These are phyloP conservation scores for Trichoderma harzianum DNA, from an alignment of 2,329 filamentous ascomycete species.

Conservation along the genomic window DNA sequence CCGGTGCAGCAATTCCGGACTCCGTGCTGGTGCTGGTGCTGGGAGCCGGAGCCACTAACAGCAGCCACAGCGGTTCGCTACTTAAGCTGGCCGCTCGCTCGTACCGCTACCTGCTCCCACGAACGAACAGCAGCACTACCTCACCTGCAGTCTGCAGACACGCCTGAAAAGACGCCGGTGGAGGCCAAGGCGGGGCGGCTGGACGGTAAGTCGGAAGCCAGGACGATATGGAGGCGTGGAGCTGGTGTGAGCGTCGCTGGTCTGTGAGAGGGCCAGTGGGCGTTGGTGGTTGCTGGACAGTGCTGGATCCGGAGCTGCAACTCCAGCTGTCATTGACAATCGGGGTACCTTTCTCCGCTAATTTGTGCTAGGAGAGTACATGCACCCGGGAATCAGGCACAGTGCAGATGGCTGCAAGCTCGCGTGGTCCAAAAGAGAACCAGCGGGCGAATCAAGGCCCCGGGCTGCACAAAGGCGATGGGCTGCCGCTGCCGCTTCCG, in stretches of 20 bases:
- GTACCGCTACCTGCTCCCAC: neutral
- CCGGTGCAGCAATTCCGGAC: neutral
- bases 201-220: conserved; percentile 7
- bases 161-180: neutral
- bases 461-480: neutral
- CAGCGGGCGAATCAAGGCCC: neutral
- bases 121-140: neutral
- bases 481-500: neutral
- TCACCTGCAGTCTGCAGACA: neutral
- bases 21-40: neutral
- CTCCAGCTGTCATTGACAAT: neutral
- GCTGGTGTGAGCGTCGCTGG: neutral
- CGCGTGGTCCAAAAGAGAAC: neutral
- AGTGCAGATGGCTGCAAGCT: neutral
- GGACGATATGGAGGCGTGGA: neutral
- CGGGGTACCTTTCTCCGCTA: neutral
- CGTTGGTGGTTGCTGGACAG: neutral
- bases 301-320: neutral
- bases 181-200: conserved; percentile 8
- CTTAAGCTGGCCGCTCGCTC: neutral
- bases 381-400: neutral
- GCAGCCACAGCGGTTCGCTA: neutral
- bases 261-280: neutral
- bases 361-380: neutral
- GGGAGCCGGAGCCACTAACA: neutral